A percentile compares a stretch with the other conserved stretches of the same genome.
Conservation (phyloP, 495 filamentous ascomycete genomes). For the Penicillium malachiteum region DNA sequence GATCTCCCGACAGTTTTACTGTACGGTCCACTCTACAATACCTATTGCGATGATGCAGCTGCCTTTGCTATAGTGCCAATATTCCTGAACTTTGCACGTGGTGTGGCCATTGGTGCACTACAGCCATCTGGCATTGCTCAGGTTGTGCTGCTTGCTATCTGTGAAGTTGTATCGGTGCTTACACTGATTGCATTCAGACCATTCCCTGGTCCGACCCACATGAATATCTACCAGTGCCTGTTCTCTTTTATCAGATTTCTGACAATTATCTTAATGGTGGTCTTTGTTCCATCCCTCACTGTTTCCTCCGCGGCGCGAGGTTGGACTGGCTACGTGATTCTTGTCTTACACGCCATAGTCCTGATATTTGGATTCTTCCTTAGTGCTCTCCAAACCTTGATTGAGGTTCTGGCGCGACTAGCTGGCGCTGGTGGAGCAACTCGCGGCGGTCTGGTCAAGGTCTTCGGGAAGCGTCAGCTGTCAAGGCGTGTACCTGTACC, state of each 20-base stretch:
- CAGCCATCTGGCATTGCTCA: constrained; percentile 93
- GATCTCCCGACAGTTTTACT: constrained; percentile 85
- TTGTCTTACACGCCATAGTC: constrained; percentile 81
- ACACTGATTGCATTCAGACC: constrained; percentile 87
- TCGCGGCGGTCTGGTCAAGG: constrained; percentile 84
- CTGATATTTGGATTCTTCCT: constrained; percentile 92
- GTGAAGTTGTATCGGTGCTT: constrained; percentile 87
- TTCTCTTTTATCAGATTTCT: constrained; percentile 78
- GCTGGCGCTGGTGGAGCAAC: constrained; percentile 78
- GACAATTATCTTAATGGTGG: constrained; percentile 76
- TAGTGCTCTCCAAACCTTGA: constrained; percentile 83
- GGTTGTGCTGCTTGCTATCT: constrained; percentile 85
- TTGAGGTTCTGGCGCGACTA: constrained; percentile 80
- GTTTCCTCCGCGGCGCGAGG: constrained; percentile 75
- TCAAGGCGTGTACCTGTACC: constrained; percentile 69
- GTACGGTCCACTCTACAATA: constrained; percentile 97
- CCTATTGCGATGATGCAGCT: constrained; percentile 84
- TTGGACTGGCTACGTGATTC: constrained; percentile 93
- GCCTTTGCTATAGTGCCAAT: constrained; percentile 86
- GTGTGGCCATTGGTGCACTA: constrained; percentile 85
- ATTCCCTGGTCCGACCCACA: constrained; percentile 89
- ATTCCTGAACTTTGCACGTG: constrained; percentile 78
- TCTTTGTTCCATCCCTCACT: constrained; percentile 80
- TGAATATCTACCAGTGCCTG: constrained; percentile 91
- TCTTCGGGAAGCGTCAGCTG: constrained; percentile 90